Evolutionary conservation across 306 rosid species (phyloP), one percentile per base, ranked within the genome.

Genomic region (Trifolium dubium): DNA sequence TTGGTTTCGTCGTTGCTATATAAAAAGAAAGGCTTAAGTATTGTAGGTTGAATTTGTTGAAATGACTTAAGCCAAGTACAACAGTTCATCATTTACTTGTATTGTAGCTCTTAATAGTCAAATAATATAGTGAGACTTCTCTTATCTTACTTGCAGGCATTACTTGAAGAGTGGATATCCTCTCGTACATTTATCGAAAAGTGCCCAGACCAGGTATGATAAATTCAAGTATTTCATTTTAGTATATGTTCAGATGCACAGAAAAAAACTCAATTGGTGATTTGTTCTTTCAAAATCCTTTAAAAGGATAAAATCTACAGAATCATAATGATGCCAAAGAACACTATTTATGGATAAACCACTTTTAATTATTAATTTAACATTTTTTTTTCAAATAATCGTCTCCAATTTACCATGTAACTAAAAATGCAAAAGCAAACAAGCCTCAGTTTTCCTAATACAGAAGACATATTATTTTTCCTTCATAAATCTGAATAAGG

Each of bases 111-210:
- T 4, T 43, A 18, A 14, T 44, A 6, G 14, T 78, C 74, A 63
- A 29, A 35, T 72, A 53, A 72, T 64, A 39, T 58, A 53, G 73
- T 67, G 41, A 30, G n/a, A 58, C 44, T 54, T 9, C 7, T 49
- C 54, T 31, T 49, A 41, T 56, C 67, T 55, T 50, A 50, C 79
- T 69, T 72, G 73, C 87, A 92, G 99, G 99, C 99, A 81, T 85
- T 94, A 75, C 90, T 94, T 53, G 98, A 94, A 86, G 99, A 94
- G 76, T 92, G 92, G 93, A 87, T 94, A 43, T 70, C 86, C 8
- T 78, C 82, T 32, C 87, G 89, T 34, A 81, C 90, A 41, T 84
- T 87, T 73, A 83, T 49, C 32, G 98, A 87, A 43, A 89, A 87
- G 76, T 87, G 80, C 78, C 83, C 85, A 18, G 77, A 77, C 50